Evolutionary conservation across 257 asterid species (phyloP).

Genomic region (Nicotiana noctiflora): DNA sequence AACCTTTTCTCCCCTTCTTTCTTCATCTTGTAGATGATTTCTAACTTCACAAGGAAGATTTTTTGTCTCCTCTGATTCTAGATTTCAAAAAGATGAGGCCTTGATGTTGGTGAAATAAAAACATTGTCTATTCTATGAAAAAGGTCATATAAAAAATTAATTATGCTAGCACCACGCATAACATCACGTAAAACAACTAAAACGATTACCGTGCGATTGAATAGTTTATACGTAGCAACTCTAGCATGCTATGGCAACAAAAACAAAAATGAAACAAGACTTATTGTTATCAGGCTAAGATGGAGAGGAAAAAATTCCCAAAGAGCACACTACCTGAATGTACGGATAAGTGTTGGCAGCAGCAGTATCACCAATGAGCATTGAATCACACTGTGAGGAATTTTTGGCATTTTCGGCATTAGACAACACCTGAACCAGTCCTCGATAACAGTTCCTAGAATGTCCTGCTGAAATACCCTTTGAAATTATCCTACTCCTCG

Average conservation of each 20-base stretch:
- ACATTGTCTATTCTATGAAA: not conserved
- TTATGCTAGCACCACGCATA: not conserved
- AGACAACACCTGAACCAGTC: constrained; percentile 86
- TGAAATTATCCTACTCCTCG: constrained; percentile 87
- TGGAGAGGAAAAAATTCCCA: not conserved
- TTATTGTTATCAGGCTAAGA: not conserved
- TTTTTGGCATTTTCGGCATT: constrained; percentile 69
- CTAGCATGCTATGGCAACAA: not conserved
- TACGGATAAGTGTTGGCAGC: constrained; percentile 95
- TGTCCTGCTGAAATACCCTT: constrained; percentile 92
- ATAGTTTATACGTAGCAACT: not conserved
- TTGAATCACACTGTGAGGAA: constrained; percentile 91
- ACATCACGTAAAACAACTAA: not conserved
- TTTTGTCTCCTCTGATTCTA: not conserved
- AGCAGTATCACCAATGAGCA: constrained; percentile 88
- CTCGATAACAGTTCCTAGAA: constrained; percentile 85
- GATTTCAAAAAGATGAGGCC: not conserved
- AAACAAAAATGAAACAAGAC: not conserved
- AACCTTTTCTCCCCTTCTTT: not conserved
- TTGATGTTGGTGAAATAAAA: not conserved
- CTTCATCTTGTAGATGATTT: not conserved
- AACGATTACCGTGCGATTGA: not conserved
- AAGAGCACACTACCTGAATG: constrained; percentile 57
- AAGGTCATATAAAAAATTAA: not conserved
- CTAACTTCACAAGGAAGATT: not conserved